Percentiles rank a stretch among this genome's conserved stretches.
Conservation (phyloP, 257 asterid genomes). For the Nemophila menziesii region DNA sequence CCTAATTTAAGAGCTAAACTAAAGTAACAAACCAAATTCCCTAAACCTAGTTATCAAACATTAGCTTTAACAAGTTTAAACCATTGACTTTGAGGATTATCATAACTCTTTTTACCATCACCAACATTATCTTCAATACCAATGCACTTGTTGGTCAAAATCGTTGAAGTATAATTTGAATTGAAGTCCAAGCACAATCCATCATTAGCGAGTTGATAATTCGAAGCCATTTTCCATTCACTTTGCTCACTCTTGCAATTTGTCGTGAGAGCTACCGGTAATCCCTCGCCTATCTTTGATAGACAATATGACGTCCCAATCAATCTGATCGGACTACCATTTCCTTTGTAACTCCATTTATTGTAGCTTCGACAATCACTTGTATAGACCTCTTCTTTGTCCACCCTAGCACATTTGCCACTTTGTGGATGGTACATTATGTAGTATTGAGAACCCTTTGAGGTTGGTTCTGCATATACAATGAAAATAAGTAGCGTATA, state of each 20-base stretch:
- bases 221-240: conserved; percentile 18
- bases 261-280: conserved; percentile 18
- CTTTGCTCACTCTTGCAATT: conserved; percentile 22
- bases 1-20: too few species aligned
- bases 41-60: too few species aligned
- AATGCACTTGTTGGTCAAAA: conserved; percentile 27
- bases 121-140: conserved; percentile 3
- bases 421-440: conserved; percentile 32
- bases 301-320: conserved; percentile 20
- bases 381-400: conserved; percentile 6
- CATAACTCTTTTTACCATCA: conserved; percentile 3
- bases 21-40: too few species aligned
- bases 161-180: conserved; percentile 10
- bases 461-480: conserved; percentile 22
- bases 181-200: conserved; percentile 37
- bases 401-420: conserved; percentile 16
- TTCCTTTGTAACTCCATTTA: conserved; percentile 19
- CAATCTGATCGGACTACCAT: conserved; percentile 17
- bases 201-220: conserved; percentile 18
- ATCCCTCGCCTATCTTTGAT: conserved; percentile 22
- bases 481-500: too few species aligned
- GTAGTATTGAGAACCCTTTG: conserved; percentile 3
- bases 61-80: conserved; percentile 27
- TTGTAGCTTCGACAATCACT: conserved; percentile 17
- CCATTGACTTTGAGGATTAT: conserved; percentile 27